These are phyloP conservation scores for Coemansia sp. DNA, from an alignment of 192 early-diverging fungal genomes.

Conservation along the genomic window DNA sequence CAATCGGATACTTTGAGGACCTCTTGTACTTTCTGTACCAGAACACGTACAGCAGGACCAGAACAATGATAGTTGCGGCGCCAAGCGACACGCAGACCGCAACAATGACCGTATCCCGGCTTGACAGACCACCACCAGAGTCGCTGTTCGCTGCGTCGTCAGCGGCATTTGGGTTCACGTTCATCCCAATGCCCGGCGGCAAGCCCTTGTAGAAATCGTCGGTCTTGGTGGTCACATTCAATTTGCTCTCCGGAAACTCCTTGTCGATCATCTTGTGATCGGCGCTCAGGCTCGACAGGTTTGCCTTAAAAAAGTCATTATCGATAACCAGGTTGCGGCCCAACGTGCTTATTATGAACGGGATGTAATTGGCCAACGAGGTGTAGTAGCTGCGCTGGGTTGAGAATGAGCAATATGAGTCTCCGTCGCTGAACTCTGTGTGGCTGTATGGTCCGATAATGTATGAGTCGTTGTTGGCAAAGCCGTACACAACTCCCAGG, in stretches of 20 bases:
- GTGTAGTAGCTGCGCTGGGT: slow-evolving; percentile 4
- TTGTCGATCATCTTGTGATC: background rate
- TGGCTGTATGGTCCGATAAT: background rate
- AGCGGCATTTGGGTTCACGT: no score
- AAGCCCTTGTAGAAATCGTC: background rate
- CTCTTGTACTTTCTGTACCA: background rate
- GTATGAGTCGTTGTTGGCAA: background rate
- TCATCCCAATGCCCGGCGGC: background rate
- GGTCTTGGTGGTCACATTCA: background rate
- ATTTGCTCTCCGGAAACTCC: background rate
- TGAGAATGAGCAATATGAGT: background rate
- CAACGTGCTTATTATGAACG: background rate
- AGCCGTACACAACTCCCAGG: background rate
- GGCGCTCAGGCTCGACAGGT: background rate
- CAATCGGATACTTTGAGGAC: background rate
- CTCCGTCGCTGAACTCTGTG: background rate
- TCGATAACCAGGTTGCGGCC: background rate
- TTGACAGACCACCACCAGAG: background rate
- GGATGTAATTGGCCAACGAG: background rate
- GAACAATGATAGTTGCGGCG: background rate
- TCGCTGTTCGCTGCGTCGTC: no score
- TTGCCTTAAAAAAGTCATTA: no score
- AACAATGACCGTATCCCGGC: background rate
- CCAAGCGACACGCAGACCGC: background rate
- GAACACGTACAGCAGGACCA: background rate